Conservation (phyloP, 352 stramenopile genomes). For the Blastocystis sp. region DNA sequence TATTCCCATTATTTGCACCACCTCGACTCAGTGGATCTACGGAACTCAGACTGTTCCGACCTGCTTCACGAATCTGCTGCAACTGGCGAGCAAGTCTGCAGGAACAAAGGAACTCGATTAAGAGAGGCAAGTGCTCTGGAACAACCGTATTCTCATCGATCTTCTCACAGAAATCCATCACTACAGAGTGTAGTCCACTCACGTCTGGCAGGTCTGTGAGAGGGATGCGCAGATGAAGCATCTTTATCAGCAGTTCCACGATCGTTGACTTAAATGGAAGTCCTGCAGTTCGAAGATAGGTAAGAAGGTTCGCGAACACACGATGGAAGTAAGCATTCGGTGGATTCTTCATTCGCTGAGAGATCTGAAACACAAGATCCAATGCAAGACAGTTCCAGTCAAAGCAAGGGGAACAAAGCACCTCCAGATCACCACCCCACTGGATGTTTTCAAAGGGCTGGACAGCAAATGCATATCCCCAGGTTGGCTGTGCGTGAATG, state of each 20-base stretch:
- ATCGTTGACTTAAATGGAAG: conserved; percentile 42
- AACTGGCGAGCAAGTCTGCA: not conserved
- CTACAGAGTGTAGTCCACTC: not conserved
- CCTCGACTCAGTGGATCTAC: not conserved
- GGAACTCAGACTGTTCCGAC: not conserved
- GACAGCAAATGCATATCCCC: conserved; percentile 54
- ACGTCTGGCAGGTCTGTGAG: not conserved
- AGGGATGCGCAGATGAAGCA: not conserved
- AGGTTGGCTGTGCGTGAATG: not conserved
- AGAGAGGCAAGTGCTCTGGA: not conserved
- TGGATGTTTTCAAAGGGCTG: conserved; percentile 53
- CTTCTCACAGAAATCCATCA: not conserved
- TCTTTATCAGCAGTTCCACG: conserved; percentile 30
- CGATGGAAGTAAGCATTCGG: not conserved
- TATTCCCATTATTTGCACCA: not conserved
- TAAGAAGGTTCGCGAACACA: not conserved
- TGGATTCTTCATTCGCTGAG: not conserved
- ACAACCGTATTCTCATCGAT: not conserved
- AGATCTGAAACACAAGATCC: not conserved
- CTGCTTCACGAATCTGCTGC: not conserved
- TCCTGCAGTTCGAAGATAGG: not conserved
- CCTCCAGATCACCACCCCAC: conserved; percentile 1
- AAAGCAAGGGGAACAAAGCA: not conserved
- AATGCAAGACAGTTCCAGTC: conserved; percentile 33
- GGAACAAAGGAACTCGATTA: conserved; percentile 21